Base-by-base conservation (phyloP, 805 yeast genomes). In the Isabelozyma rhagii region DNA sequence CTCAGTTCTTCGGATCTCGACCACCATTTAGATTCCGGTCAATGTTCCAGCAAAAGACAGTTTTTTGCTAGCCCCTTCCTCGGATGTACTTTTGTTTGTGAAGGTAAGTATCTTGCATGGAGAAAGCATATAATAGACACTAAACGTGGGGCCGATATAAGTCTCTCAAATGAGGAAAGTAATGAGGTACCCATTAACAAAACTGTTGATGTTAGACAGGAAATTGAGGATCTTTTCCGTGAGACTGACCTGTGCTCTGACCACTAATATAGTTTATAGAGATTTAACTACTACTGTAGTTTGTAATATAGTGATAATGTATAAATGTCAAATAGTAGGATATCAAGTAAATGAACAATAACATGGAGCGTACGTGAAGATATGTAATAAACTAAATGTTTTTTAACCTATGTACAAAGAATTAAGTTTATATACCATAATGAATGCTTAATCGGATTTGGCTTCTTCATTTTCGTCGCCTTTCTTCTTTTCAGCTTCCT, bases 31-130 rank as follows among this genome's bases (percentile, higher is more conserved):
- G 48, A 45, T 45, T 56, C 61, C 1, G 39, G 34, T 7, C 28
- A 51, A 6, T 72, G 77, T 48, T 66, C 75, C 2, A 8, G 48
- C 5, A 61, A 59, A 50, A 58, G 55, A 25, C 75, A 70, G 50
- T 71, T 69, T 2, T 58, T 67, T 43, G 49, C 62, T 4, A 72
- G 78, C 52, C 75, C 78, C 2, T 50, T 72, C 15, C 52, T 72
- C 31, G 78, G 78, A 8, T 72, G 78, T 54, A 73, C 67, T 1
- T 72, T 55, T 50, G 62, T 67, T 61, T 69, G 75, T 0, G 74
- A 69, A 29, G 67, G 61, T 11, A 61, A 65, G 1, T 69, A 65
- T 48, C 47, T 57, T 39, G 60, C 54, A 14, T 69, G 71, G 68
- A 53, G 69, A 46, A 14, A 45, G 7, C 74, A 69, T 55, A 58